Conservation (phyloP, 192 early-diverging fungal species). For the Coemansia sp. region DNA sequence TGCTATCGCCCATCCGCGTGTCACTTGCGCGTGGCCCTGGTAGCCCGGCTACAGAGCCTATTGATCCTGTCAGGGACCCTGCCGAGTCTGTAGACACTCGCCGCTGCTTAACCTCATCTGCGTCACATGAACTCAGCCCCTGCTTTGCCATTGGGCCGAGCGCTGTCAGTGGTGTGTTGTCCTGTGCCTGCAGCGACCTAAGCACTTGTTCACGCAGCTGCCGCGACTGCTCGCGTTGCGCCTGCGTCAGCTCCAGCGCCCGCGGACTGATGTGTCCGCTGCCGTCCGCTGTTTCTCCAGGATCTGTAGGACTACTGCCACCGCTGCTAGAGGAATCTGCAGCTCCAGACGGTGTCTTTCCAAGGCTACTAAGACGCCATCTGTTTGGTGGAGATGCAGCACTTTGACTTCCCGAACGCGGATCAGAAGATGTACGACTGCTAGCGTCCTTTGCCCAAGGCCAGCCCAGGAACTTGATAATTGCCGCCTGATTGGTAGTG, state of each 20-base stretch:
- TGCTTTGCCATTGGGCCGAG: conserved; percentile 14
- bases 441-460: conserved; percentile 36
- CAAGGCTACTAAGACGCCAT: conserved; percentile 5
- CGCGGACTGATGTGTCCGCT: conserved; percentile 31
- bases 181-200: conserved; percentile 32
- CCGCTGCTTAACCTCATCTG: conserved; percentile 2
- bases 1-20: conserved; percentile 12
- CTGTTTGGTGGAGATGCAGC: not conserved
- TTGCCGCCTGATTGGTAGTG: conserved; percentile 14
- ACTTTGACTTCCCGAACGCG: not conserved
- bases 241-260: conserved; percentile 33
- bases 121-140: not conserved
- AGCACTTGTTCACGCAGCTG: conserved; percentile 49
- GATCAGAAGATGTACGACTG: not conserved
- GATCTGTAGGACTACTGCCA: conserved; percentile 3
- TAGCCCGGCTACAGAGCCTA: not conserved
- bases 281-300: not conserved
- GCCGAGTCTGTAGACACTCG: conserved; percentile 1
- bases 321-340: not conserved
- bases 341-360: not conserved
- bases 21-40: not conserved
- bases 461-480: conserved; percentile 46
- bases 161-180: conserved; percentile 20
- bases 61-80: not conserved
- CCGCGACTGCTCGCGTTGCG: conserved; percentile 28